Conservation (phyloP, 2,329 filamentous ascomycete genomes). For the Trematosphaeria pertusa region DNA sequence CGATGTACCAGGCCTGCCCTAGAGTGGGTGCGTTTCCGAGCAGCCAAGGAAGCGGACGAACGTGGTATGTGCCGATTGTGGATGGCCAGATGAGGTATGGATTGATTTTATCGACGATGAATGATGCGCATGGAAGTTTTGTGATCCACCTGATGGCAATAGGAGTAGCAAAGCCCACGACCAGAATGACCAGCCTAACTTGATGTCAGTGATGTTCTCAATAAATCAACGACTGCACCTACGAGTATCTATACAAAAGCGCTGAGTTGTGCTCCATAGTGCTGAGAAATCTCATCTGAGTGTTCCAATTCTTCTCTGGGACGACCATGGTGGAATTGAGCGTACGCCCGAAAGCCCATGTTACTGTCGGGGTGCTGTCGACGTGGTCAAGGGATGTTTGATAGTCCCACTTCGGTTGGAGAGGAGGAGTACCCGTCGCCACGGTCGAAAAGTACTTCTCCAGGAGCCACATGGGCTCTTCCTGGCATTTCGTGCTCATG, state of each 20-base stretch:
- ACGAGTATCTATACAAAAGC: neutral
- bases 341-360: neutral
- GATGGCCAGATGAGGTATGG: slow-evolving; percentile 14
- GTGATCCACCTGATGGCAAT: slow-evolving; percentile 12
- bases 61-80: slow-evolving; percentile 11
- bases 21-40: slow-evolving; percentile 48
- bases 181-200: slow-evolving; percentile 12
- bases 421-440: neutral
- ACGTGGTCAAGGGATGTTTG: too few relatives aligned
- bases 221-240: neutral
- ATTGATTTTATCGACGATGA: slow-evolving; percentile 9
- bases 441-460: slow-evolving; percentile 6
- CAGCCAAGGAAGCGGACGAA: slow-evolving; percentile 8
- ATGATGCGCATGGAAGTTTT: slow-evolving; percentile 8
- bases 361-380: too few relatives aligned
- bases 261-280: neutral
- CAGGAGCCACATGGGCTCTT: neutral
- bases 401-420: slow-evolving; percentile 1
- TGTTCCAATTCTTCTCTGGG: neutral
- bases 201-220: neutral
- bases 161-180: slow-evolving; percentile 17
- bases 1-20: slow-evolving; percentile 55
- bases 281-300: neutral
- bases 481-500: neutral
- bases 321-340: slow-evolving; percentile 3